phyloP scores from a whole-genome alignment of 352 stramenopile species.

The Phytophthora podocarpi region DNA sequence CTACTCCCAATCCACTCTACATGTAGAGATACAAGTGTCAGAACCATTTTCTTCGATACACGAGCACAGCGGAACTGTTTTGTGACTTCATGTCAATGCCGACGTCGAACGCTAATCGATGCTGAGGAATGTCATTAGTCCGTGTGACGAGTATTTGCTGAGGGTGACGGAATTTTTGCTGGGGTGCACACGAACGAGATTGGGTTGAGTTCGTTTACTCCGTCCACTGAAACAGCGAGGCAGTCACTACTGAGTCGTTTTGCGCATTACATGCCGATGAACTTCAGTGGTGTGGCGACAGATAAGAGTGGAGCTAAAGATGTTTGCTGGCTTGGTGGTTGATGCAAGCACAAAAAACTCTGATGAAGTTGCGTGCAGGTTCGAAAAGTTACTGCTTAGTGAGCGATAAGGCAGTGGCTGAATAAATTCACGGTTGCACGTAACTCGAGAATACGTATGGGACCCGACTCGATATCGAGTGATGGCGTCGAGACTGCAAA shows the following conservation, averaged over 20 bases:
- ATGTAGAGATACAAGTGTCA: too few relatives aligned
- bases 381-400: neutral
- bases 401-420: too few relatives aligned
- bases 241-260: neutral
- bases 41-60: too few relatives aligned
- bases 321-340: neutral
- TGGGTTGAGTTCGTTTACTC: neutral
- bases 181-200: constrained; percentile 1
- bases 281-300: neutral
- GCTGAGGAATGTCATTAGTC: too few relatives aligned
- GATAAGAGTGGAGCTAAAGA: neutral
- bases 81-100: too few relatives aligned
- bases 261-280: constrained; percentile 1
- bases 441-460: too few relatives aligned
- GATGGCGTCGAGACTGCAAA: neutral
- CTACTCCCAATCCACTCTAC: too few relatives aligned
- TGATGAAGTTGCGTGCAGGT: neutral
- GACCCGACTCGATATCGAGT: too few relatives aligned
- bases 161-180: constrained; percentile 8
- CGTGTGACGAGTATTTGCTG: constrained; percentile 1
- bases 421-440: too few relatives aligned
- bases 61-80: too few relatives aligned
- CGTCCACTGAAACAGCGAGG: neutral
- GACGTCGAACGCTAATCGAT: too few relatives aligned
- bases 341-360: neutral